Base-by-base conservation (phyloP, 345 rosid species). In the Arabis alpina region DNA sequence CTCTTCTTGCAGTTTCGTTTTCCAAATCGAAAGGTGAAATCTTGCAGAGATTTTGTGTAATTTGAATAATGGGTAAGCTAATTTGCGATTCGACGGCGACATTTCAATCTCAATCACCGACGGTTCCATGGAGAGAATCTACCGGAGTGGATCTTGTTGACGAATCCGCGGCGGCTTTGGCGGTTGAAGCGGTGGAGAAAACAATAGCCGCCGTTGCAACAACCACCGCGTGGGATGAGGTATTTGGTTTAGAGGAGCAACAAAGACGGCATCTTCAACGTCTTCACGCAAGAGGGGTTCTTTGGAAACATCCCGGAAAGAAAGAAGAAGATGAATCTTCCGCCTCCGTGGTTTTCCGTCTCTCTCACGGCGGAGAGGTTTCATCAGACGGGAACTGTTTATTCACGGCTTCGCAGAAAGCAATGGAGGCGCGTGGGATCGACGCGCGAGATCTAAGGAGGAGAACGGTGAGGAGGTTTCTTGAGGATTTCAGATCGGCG, bases 351-450 rank as follows among this genome's bases (percentile, higher is more conserved):
- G 96, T 95, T 34, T 92, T 95, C 81, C 81, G 82, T 53, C 82
- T 92, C 16, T 83, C 96, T 0, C 93, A 95, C 67, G 99, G 98
- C 8, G 99, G 99, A 23, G 97, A 92, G 47, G 99, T 95, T 2
- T 90, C 92, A 19, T 56, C 99, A 12, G 98, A 95, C 68, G 98
- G 99, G 27, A 95, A 95, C 87, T 95, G 99, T 78, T 77, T 95
- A 3, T 95, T 95, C 88, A 92, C 98, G 6, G 97, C 98, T 10
- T 89, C 95, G 2, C 89, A 82, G 61, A 84, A 74, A 62, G 97
- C 97, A 2, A 84, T 85, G 91, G 90, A 74, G 80, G 89, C 80
- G 85, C 87, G 87, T 85, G 97, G 75, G 1, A 0, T 81, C 3
- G 89, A 90, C 92, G 97, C 94, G 80, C 87, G 83, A 7, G 96